Evolutionary conservation across 2,329 filamentous ascomycete species (phyloP).

Genomic region (Kalmusia sp.): DNA sequence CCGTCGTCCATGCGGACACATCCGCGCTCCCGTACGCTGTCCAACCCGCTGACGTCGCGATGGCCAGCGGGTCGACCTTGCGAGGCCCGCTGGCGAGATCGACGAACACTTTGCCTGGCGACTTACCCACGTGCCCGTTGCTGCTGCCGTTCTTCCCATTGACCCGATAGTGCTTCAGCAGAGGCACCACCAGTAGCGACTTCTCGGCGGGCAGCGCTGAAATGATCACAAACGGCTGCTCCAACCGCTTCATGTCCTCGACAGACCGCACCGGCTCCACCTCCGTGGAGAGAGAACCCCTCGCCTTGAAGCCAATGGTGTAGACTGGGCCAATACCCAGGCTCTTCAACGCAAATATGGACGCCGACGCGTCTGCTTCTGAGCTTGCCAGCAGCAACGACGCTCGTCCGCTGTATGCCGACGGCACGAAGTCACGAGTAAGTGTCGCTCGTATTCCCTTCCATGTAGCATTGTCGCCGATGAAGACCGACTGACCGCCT

Average conservation of each 20-base stretch:
- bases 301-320: constrained; percentile 78
- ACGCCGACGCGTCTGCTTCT: constrained; percentile 77
- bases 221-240: constrained; percentile 81
- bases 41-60: constrained; percentile 79
- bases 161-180: constrained; percentile 73
- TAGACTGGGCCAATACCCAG: constrained; percentile 81
- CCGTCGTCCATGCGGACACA: constrained; percentile 82
- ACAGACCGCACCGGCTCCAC: constrained; percentile 72
- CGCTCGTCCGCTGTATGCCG: constrained; percentile 77
- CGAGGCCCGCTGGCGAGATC: constrained; percentile 75
- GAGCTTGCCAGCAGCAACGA: constrained; percentile 77
- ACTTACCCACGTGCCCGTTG: constrained; percentile 34
- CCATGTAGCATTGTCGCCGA: constrained; percentile 86
- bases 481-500: constrained; percentile 53
- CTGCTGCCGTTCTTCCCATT: constrained; percentile 49
- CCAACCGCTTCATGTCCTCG: constrained; percentile 80
- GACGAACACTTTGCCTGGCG: constrained; percentile 73
- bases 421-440: constrained; percentile 81
- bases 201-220: constrained; percentile 81
- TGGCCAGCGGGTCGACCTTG: constrained; percentile 70
- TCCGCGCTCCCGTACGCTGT: constrained; percentile 80
- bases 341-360: constrained; percentile 79
- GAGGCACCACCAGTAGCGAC: constrained; percentile 76
- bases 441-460: constrained; percentile 83
- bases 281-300: constrained; percentile 65